Evolutionary conservation across 78 protist species (phyloP).

Genomic region (Anaeramoeba flamelloides): DNA sequence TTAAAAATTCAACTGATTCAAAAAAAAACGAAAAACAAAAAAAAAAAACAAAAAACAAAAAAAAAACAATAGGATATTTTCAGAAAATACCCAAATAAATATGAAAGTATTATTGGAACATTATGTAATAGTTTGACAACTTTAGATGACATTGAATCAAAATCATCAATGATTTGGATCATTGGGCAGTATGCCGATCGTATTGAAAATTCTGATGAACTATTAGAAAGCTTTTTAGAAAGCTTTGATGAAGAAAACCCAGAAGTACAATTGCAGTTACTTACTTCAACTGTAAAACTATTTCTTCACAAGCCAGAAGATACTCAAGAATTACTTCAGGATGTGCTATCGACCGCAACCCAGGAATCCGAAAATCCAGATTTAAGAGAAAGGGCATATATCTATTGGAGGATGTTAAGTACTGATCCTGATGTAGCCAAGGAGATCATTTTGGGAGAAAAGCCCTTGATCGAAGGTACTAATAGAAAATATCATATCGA

Average conservation of each 20-base stretch:
- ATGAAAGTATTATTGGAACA: conserved; percentile 82
- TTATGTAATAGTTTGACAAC: conserved; percentile 90
- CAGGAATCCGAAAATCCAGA: conserved; percentile 87
- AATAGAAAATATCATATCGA: neutral
- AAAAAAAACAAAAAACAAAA: too few relatives aligned
- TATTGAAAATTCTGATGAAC: conserved; percentile 89
- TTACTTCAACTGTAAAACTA: conserved; percentile 90
- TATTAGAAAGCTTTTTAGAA: too few relatives aligned
- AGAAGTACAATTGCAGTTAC: conserved; percentile 87
- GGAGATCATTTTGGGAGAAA: neutral
- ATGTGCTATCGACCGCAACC: too few relatives aligned
- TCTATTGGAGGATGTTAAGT: conserved; percentile 92
- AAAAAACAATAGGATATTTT: conserved; percentile 22
- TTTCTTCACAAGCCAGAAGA: conserved; percentile 74
- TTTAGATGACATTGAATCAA: conserved; percentile 98
- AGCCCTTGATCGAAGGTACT: neutral
- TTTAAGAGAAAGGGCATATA: conserved; percentile 93
- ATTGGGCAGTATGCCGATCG: conserved; percentile 94
- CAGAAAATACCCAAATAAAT: conserved; percentile 20
- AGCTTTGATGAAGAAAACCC: too few relatives aligned
- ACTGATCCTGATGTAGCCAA: conserved; percentile 84
- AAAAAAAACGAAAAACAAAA: too few relatives aligned
- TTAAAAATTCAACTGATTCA: too few relatives aligned
- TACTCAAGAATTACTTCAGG: conserved; percentile 71
- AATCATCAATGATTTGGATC: conserved; percentile 97